These are phyloP conservation scores for Paramecium bursaria DNA, from an alignment of 73 alveolate species.

Conservation along the genomic window DNA sequence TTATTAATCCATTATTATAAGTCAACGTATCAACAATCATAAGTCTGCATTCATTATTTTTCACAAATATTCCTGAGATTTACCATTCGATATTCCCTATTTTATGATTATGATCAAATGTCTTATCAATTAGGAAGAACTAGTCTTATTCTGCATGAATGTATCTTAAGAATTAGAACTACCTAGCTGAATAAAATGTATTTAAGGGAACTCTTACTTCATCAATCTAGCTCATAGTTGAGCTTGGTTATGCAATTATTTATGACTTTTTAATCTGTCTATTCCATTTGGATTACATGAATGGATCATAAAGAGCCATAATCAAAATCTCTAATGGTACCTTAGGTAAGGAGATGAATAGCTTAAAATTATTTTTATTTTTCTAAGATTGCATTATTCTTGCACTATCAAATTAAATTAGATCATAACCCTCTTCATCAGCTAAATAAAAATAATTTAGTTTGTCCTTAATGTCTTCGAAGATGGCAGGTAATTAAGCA, in stretches of 20 bases:
- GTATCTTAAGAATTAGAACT: constrained; percentile 13
- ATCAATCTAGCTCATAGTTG: constrained; percentile 12
- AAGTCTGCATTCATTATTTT: constrained; percentile 7
- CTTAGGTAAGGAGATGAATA: constrained; percentile 5
- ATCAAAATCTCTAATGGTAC: constrained; percentile 7
- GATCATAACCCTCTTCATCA: constrained; percentile 22
- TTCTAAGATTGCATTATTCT: constrained; percentile 40
- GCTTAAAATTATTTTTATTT: constrained; percentile 34
- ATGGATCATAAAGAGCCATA: constrained; percentile 36
- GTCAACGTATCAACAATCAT: constrained; percentile 40
- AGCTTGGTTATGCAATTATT: neutral
- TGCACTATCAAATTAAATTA: constrained; percentile 41
- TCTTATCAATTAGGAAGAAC: constrained; percentile 20
- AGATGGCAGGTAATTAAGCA: neutral
- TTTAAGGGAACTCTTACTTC: constrained; percentile 37
- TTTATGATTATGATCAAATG: neutral
- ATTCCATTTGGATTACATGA: constrained; percentile 12
- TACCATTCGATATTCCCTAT: constrained; percentile 23
- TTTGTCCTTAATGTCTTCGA: neutral
- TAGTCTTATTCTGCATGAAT: neutral
- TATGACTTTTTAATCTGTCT: neutral
- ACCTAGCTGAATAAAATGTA: constrained; percentile 1
- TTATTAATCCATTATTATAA: constrained; percentile 6
- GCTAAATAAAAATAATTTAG: neutral
- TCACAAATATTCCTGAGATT: constrained; percentile 2